Evolutionary conservation across 768 basidiomycete species (phyloP).

Genomic region (Auricularia auricula-judae): DNA sequence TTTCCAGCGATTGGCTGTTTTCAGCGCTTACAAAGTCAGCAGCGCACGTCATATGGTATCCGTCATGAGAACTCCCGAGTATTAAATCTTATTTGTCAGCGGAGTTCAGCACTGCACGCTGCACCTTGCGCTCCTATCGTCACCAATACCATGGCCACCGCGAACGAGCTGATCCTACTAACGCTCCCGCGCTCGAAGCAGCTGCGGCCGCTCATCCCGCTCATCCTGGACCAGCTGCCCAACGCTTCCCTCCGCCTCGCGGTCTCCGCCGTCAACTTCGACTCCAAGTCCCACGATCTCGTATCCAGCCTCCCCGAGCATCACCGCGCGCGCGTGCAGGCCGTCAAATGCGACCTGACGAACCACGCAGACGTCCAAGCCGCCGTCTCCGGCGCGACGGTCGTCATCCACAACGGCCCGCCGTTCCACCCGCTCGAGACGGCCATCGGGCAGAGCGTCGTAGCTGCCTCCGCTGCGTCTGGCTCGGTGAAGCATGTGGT

Average conservation of each 20-base stretch:
- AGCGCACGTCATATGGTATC: too few relatives aligned
- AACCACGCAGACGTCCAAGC: conserved; percentile 5
- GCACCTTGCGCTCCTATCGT: too few relatives aligned
- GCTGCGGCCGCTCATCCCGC: background rate
- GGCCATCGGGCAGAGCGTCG: conserved; percentile 21
- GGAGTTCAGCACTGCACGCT: too few relatives aligned
- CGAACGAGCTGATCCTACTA: background rate
- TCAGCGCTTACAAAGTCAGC: too few relatives aligned
- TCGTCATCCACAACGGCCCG: conserved; percentile 21
- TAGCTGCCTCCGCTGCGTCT: conserved; percentile 22
- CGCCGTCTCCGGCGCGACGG: conserved; percentile 14
- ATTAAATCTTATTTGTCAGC: too few relatives aligned
- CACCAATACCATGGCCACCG: background rate
- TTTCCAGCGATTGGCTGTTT: too few relatives aligned
- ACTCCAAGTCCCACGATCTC: background rate
- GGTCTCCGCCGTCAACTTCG: background rate
- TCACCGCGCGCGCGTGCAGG: background rate
- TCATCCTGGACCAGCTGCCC: background rate
- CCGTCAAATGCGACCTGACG: background rate
- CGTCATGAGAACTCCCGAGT: too few relatives aligned
- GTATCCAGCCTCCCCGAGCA: background rate
- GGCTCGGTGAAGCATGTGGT: conserved; percentile 21
- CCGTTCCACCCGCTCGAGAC: conserved; percentile 18
- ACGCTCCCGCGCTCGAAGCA: background rate
- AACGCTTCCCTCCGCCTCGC: background rate